Base-by-base conservation (phyloP, 208 protist genomes). In the Trypanosomatidae sp. region DNA sequence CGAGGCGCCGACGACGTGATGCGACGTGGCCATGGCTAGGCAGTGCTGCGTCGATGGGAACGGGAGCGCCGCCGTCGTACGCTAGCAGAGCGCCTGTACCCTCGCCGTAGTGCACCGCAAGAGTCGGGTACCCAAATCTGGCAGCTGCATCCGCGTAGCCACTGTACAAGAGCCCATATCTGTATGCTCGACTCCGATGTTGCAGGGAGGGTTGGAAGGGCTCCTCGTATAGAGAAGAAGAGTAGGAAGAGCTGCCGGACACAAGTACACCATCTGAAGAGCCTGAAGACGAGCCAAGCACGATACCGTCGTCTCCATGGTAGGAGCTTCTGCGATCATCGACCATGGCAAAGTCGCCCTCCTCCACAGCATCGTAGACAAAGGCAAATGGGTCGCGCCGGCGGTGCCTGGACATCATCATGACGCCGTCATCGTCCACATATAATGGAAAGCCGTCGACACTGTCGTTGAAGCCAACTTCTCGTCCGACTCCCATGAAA, bases 401-500 rank as follows among this genome's bases (percentile, higher is more conserved):
- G 49, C 73, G 70, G 66, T 75, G 65, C 3, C 59, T 30, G 22
- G 53, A 59, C 65, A 76, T 69, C 47, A 69, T 71, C 70, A 80
- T 80, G 65, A 71, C 76, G 15, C 76, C 76, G 49, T 80, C 76
- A 2, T 80, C 76, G 28, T 52, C 76, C n/a, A 80, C 76, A n/a
- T 72, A 80, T 2, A 80, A 43, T 30, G 69, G 73, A 36, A 80
- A 76, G 41, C 69, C 71, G 46, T 80, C 70, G 28, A 76, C 25
- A 53, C 76, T 80, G 65, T 80, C 76, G 19, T 44, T 64, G 30
- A 80, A 68, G 49, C 59, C 65, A 52, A 50, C 65, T 7, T 65
- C 60, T 25, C 60, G 60, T 7, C 36, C 22, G 19, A 39, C 3
- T 6, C n/a, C 39, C 33, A 25, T 65, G 39, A 65, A 41, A 28